Base-by-base conservation (phyloP, 208 protist genomes). In the Crithidia bombi region DNA sequence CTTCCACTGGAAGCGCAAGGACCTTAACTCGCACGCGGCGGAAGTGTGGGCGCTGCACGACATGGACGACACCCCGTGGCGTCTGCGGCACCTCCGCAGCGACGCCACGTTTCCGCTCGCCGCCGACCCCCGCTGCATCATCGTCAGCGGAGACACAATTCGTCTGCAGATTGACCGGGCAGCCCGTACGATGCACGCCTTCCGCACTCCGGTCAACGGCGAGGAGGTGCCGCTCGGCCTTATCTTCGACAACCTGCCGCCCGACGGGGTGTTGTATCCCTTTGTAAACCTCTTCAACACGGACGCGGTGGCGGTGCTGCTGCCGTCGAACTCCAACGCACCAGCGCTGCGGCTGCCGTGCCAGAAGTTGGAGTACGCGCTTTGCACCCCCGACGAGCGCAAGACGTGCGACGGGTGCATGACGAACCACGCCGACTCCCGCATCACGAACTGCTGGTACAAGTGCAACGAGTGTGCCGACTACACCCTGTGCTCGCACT, bases 261-360 rank as follows among this genome's bases (percentile, higher is more conserved):
- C 57, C 1, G 71, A 80, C 21, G 81, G 65, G 9, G 61, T 83
- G 54, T 78, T 97, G 12, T 92, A 87, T 70, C 88, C 89, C 2
- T 97, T 95, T 69, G 89, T 97, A 39, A 89, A 93, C 56, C 75
- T 97, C 32, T 95, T 91, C 73, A 97, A 97, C 76, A 92, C 84
- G 14, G 92, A 97, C 58, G 89, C 92, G 14, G 86, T 91, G 65
- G 92, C 92, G 19, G 92, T 95, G 28, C 73, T 97, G 59, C 68
- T 97, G 58, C 85, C 89, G 19, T 86, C 88, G 28, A 76, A 81
- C 74, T 82, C 61, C 49, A 70, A 35, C 7, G 69, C 55, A 28
- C 68, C 75, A 5, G 84, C 87, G 17, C 64, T 92, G 47, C 89
- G 92, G 5, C 83, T 92, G 57, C 80, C 89, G 14, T 69, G 85